Evolutionary conservation across 768 basidiomycete species (phyloP), one percentile per base, ranked within the genome.

Genomic region (Suillus plorans): DNA sequence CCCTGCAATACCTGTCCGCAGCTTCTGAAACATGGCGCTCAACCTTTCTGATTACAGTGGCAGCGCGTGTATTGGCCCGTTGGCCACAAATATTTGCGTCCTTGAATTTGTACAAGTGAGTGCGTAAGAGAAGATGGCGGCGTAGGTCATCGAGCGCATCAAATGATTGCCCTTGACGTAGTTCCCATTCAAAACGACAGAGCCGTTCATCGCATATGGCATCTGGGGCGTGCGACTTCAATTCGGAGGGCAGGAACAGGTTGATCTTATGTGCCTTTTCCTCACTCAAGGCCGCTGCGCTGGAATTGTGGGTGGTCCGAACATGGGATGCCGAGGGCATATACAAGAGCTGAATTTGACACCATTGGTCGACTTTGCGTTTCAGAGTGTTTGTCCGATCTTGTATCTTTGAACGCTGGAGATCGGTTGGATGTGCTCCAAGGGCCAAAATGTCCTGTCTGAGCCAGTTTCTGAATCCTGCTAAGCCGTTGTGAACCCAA

Each of bases 361-460:
- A 49, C 77, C 77, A 79, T 0, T 72, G 69, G 22, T 75, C 69
- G 20, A 78, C 73, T 31, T 69, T 67, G 13, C 70, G 61, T 28
- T 58, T 60, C 0, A 79, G 63, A 3, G 58, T 31, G 50, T 71
- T 73, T 0, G 64, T 64, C 1, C 70, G 67, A 60, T 76, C 72
- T 20, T 73, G 63, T 2, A 78, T 18, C 57, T 76, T 76, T 12
- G 71, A 61, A 13, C 66, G 61, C 61, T 80, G 77, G 8, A 71
- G 69, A 39, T 69, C 64, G 0, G 76, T 79, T 16, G 77, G 61
- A 63, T 76, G 71, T 0, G 58, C 1, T 25, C 25, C 25, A 25
- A 25, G 25, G 25, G 25, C 25, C 25, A 25, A 25, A 25, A 25
- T 25, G 25, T 25, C 25, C 25, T 25, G 25, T 25, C 25, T 25